Evolutionary conservation across 2,329 filamentous ascomycete species (phyloP).

Genomic region (Scolecobasidium constrictum): DNA sequence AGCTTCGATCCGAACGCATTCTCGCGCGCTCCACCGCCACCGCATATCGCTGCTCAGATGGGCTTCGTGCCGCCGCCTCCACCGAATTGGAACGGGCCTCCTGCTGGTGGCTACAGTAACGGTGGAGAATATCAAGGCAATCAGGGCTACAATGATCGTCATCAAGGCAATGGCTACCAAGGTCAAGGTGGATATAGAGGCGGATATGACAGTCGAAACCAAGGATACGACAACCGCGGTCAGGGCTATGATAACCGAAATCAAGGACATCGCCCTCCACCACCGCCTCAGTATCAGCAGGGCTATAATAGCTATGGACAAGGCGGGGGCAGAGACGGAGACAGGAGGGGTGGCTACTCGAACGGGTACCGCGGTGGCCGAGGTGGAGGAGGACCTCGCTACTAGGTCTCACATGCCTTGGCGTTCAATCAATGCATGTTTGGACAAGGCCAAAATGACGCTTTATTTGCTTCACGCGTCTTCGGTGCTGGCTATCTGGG

Average conservation of each 20-base stretch:
- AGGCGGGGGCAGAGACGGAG: too few species aligned
- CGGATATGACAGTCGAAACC: constrained; percentile 1
- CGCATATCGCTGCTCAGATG: constrained; percentile 10
- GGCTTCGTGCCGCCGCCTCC: constrained; percentile 10
- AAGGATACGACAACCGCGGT: constrained; percentile 1
- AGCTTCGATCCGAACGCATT: constrained; percentile 7
- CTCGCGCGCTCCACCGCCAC: constrained; percentile 7
- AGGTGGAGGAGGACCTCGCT: constrained; percentile 14
- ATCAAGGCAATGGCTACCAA: constrained; percentile 15
- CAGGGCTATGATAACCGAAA: constrained; percentile 14
- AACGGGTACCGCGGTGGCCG: constrained; percentile 14
- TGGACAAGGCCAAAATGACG: too few species aligned
- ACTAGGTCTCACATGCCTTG: too few species aligned
- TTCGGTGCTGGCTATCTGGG: too few species aligned
- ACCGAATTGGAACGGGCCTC: background rate
- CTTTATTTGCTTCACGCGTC: too few species aligned
- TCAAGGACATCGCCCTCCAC: constrained; percentile 10
- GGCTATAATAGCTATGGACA: background rate
- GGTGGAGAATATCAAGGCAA: constrained; percentile 2
- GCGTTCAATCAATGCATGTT: too few species aligned
- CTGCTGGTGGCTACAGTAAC: constrained; percentile 2
- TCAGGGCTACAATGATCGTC: constrained; percentile 3
- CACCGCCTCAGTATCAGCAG: background rate
- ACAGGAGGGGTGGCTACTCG: constrained; percentile 15
- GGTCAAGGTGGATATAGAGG: constrained; percentile 14